A percentile compares a stretch with the other conserved stretches of the same genome.
These are phyloP conservation scores for Arthrobotrys musiformis DNA, from an alignment of 2,329 filamentous ascomycete species.

Conservation along the genomic window DNA sequence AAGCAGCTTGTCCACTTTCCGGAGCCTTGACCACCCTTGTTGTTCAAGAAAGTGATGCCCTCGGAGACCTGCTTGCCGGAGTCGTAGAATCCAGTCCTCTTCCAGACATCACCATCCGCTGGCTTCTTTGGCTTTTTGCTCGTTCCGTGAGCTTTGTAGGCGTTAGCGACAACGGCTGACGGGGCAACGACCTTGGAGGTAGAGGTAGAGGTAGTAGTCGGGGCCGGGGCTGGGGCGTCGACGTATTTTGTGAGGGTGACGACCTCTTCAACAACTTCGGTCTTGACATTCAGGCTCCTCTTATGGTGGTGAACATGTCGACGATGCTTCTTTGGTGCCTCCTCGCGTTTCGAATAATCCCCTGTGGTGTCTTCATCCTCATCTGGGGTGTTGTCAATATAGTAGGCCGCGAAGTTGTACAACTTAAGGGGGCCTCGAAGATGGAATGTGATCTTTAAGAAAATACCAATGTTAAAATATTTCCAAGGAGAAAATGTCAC, in stretches of 20 bases:
- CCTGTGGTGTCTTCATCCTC: constrained; percentile 12
- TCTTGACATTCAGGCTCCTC: constrained; percentile 39
- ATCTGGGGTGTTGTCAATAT: constrained; percentile 44
- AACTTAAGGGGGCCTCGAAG: constrained; percentile 42
- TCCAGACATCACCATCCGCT: constrained; percentile 20
- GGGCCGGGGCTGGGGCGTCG: constrained; percentile 26
- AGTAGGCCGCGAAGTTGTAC: constrained; percentile 51
- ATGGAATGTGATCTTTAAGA: constrained; percentile 50
- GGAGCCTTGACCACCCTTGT: constrained; percentile 45
- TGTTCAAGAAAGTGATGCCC: constrained; percentile 49
- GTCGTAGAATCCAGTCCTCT: constrained; percentile 39
- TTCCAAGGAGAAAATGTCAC: neutral
- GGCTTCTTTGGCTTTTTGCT: constrained; percentile 33
- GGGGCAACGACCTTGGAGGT: constrained; percentile 18
- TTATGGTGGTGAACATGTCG: constrained; percentile 42
- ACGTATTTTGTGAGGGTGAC: constrained; percentile 36
- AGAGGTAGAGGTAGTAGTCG: constrained; percentile 9
- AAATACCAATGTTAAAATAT: neutral
- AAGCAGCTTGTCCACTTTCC: constrained; percentile 62
- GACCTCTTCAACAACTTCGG: constrained; percentile 43
- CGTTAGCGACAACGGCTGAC: constrained; percentile 40
- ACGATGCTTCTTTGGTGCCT: constrained; percentile 27
- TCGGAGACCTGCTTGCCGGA: constrained; percentile 33
- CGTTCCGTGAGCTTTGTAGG: constrained; percentile 19
- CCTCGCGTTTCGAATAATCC: constrained; percentile 39